Evolutionary conservation across 164 flowering plant genomes (phyloP).

Genomic region (Annona cherimola): DNA sequence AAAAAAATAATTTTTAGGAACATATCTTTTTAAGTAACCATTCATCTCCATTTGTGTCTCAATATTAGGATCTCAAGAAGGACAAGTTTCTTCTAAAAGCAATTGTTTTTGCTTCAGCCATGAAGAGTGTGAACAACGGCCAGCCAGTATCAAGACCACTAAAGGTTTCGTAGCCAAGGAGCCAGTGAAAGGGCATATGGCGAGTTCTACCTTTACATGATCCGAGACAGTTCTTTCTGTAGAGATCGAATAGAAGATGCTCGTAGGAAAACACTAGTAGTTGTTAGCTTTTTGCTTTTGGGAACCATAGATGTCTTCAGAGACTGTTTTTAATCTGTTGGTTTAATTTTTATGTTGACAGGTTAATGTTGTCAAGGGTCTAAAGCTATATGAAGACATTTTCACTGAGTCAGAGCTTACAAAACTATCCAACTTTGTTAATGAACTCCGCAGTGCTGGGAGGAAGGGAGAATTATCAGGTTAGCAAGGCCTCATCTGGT

Average conservation of each 20-base stretch:
- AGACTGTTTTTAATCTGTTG: conserved; percentile 1
- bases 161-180: conserved; percentile 94
- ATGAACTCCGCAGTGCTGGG: conserved; percentile 74
- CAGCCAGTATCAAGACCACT: conserved; percentile 61
- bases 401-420: conserved; percentile 71
- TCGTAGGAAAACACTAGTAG: conserved; percentile 1
- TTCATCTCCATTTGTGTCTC: background rate
- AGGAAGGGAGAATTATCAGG: conserved; percentile 83
- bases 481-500: conserved; percentile 10
- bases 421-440: conserved; percentile 50
- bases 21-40: background rate
- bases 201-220: conserved; percentile 46
- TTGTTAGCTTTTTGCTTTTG: conserved; percentile 9
- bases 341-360: conserved; percentile 26
- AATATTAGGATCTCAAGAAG: conserved; percentile 57
- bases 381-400: conserved; percentile 73
- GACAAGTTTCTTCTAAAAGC: conserved; percentile 25
- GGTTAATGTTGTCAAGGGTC: conserved; percentile 94
- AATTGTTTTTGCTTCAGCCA: conserved; percentile 54
- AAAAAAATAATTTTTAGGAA: background rate
- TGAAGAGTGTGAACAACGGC: conserved; percentile 56
- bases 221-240: conserved; percentile 15
- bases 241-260: conserved; percentile 10
- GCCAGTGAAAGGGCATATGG: conserved; percentile 91
- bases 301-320: background rate